Evolutionary conservation across 73 alveolate genomes (phyloP), one percentile per base, ranked within the genome.

Genomic region (Paramecium biaurelia): DNA sequence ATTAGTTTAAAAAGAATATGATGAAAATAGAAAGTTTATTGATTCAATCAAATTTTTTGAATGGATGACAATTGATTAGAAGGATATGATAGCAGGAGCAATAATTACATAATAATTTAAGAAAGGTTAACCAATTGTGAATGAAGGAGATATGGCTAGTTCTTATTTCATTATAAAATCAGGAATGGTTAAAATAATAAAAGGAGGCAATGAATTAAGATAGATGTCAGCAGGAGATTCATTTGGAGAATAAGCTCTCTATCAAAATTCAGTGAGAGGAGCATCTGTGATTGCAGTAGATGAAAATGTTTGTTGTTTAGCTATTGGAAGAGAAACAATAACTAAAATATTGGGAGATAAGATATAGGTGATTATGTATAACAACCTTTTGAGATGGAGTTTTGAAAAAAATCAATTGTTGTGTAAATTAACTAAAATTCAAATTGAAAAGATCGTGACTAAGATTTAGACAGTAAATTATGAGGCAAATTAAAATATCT

Each of bases 241-340:
- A 7, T 92, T 92, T 87, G 96, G 96, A 18, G 96, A 92, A 45
- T 92, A 86, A 24, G 96, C 96, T 37, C 88, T 92, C 6, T 86
- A 85, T 34, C 76, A 92, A 11, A 92, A 92, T 38, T 72, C 92
- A 38, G 85, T 45, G 26, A 85, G 96, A 89, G 93, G 94, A 21
- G 96, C 96, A 7, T 85, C 93, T 11, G 93, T 92, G 20, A 82
- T 86, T 32, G 96, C 96, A 28, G 68, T 37, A 20, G 85, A 42
- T 42, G 95, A 57, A 53, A 94, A 67, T 20, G 88, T 79, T 26
- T 68, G 85, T 57, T 92, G 96, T 47, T 85, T 89, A 18, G 94
- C 94, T 8, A 63, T 92, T 26, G 93, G 94, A 20, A 85, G 94
- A 88, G 96, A 92, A 63, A 68, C 76, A 9, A 74, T 92, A 0